phyloP scores from a whole-genome alignment of 192 early-diverging fungal genomes.

The Gigaspora rosea region DNA sequence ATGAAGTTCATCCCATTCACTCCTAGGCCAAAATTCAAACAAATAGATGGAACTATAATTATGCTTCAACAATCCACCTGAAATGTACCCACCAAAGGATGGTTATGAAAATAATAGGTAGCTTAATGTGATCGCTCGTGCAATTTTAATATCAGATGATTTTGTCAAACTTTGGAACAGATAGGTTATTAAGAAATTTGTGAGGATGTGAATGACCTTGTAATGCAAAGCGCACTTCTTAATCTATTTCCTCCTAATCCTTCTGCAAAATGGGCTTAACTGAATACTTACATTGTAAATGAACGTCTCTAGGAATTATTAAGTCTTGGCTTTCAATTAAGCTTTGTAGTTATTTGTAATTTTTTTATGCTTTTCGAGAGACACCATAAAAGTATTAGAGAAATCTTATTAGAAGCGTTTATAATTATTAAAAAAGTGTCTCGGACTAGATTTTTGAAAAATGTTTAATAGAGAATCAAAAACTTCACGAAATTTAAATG shows the following conservation, averaged over 20 bases:
- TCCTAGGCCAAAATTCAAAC: neutral
- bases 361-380: conserved; percentile 3
- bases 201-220: conserved; percentile 19
- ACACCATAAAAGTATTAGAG: neutral
- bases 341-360: neutral
- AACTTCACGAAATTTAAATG: too few relatives aligned
- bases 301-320: neutral
- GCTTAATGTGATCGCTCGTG: conserved; percentile 11
- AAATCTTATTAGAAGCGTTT: neutral
- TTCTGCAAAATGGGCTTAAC: neutral
- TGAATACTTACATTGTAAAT: neutral
- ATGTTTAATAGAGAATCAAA: too few relatives aligned
- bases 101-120: conserved; percentile 18
- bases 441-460: too few relatives aligned
- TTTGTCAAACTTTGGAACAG: neutral
- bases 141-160: conserved; percentile 1
- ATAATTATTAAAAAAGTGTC: too few relatives aligned
- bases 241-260: conserved; percentile 8
- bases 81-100: conserved; percentile 12
- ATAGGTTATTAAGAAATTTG: conserved; percentile 6
- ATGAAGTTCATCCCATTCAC: conserved; percentile 8
- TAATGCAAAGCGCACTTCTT: conserved; percentile 12
- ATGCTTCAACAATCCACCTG: neutral
- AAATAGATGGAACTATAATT: too few relatives aligned
- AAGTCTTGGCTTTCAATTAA: conserved; percentile 1